These are phyloP conservation scores for Marasmius tenuissimus DNA, from an alignment of 1,284 basidiomycete species.

Conservation along the genomic window DNA sequence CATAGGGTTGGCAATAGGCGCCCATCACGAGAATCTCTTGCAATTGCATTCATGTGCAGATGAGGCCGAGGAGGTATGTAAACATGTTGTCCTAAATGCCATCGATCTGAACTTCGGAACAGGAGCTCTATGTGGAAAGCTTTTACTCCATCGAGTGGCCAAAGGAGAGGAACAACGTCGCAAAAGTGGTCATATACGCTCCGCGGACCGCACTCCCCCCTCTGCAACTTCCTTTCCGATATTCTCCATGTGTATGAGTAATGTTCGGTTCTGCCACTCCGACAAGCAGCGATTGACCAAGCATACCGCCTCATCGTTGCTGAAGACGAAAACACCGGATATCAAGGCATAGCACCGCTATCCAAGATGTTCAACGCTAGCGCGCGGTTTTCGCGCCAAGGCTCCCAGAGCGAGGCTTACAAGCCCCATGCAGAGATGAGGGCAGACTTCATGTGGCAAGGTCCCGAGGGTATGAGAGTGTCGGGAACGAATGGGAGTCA, in stretches of 20 bases:
- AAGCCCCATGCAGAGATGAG: conserved; percentile 73
- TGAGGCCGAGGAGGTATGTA: no score
- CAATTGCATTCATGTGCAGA: no score
- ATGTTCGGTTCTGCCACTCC: conserved; percentile 62
- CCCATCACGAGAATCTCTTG: no score
- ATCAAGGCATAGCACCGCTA: conserved; percentile 91
- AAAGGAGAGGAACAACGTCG: conserved; percentile 84
- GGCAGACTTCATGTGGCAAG: conserved; percentile 94
- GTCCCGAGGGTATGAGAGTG: conserved; percentile 91
- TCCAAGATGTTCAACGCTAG: conserved; percentile 93
- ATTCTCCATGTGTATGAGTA: conserved; percentile 76
- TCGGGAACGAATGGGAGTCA: conserved; percentile 92
- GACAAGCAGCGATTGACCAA: conserved; percentile 61
- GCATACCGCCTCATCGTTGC: conserved; percentile 80
- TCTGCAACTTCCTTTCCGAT: conserved; percentile 72
- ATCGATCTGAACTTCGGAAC: conserved; percentile 6
- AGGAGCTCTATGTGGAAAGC: conserved; percentile 83
- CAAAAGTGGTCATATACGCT: conserved; percentile 77
- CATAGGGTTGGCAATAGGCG: no score
- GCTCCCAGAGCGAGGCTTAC: conserved; percentile 71
- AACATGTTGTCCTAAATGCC: no score
- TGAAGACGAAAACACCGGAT: conserved; percentile 93
- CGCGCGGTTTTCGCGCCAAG: conserved; percentile 70
- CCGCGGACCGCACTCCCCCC: conserved; percentile 79
- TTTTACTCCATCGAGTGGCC: conserved; percentile 92